phyloP scores from a whole-genome alignment of 2,329 filamentous ascomycete genomes.

The Penicillium sp. region DNA sequence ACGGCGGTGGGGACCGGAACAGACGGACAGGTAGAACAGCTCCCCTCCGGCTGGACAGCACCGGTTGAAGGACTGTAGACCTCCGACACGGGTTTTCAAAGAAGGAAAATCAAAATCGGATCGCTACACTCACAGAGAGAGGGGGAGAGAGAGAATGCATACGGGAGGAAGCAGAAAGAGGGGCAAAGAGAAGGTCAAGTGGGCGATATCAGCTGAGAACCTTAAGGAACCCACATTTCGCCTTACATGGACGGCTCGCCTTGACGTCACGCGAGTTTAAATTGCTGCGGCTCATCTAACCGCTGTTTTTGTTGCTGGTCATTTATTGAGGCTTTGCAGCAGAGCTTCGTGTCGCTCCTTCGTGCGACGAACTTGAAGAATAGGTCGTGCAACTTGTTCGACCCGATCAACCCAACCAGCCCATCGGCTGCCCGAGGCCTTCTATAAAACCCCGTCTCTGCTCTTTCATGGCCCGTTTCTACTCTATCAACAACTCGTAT shows the following conservation, averaged over 20 bases:
- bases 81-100: background rate
- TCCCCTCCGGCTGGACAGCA: slow-evolving; percentile 7
- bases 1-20: slow-evolving; percentile 9
- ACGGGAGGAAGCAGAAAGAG: background rate
- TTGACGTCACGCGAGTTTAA: slow-evolving; percentile 19
- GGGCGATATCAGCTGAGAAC: slow-evolving; percentile 9
- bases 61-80: background rate
- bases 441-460: background rate
- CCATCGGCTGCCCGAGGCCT: background rate
- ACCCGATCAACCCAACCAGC: background rate
- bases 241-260: slow-evolving; percentile 15
- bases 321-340: background rate
- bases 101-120: background rate
- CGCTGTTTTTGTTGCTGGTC: background rate
- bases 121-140: background rate
- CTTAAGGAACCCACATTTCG: background rate
- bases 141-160: background rate
- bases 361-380: background rate
- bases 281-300: background rate
- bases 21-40: slow-evolving; percentile 1
- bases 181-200: background rate
- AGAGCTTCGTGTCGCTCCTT: background rate
- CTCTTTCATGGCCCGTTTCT: background rate
- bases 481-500: background rate
- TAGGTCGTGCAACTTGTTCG: background rate